phyloP scores from a whole-genome alignment of 371 early-diverging fungal genomes.

The Mucor mucedo region DNA sequence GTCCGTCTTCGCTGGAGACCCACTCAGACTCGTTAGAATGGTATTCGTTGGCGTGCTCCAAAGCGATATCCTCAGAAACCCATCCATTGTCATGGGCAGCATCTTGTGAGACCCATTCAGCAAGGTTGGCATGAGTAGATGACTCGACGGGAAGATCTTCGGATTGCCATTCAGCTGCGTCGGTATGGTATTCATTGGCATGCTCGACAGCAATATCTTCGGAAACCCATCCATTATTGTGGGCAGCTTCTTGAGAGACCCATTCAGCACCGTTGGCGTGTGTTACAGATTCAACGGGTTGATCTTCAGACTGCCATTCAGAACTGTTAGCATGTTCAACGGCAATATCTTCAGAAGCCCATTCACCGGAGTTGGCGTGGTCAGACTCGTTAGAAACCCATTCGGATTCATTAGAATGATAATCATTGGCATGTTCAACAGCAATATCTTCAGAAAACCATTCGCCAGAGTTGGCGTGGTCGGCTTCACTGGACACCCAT shows the following conservation, averaged over 20 bases:
- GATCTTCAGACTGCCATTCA: conserved; percentile 20
- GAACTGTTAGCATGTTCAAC: background rate
- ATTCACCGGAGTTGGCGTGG: background rate
- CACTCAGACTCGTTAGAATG: conserved; percentile 24
- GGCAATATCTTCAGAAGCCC: conserved; percentile 16
- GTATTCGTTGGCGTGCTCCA: background rate
- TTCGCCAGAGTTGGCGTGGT: conserved; percentile 5
- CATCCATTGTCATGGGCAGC: conserved; percentile 11
- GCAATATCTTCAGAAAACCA: conserved; percentile 23
- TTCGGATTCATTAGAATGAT: conserved; percentile 6
- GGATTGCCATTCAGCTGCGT: conserved; percentile 17
- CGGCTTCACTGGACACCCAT: conserved; percentile 14
- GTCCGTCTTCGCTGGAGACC: conserved; percentile 9
- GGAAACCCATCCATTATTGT: conserved; percentile 11
- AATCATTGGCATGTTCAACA: conserved; percentile 5
- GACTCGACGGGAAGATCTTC: background rate
- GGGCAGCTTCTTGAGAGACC: background rate
- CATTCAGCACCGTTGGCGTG: conserved; percentile 9
- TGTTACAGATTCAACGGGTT: conserved; percentile 7
- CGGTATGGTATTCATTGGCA: conserved; percentile 7
- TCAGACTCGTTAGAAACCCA: conserved; percentile 12
- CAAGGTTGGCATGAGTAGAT: conserved; percentile 1
- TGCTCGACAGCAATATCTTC: conserved; percentile 10
- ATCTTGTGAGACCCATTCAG: conserved; percentile 20
- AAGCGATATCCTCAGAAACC: background rate